phyloP scores from a whole-genome alignment of 106 monocot species.

The Dendrobium nobile region DNA sequence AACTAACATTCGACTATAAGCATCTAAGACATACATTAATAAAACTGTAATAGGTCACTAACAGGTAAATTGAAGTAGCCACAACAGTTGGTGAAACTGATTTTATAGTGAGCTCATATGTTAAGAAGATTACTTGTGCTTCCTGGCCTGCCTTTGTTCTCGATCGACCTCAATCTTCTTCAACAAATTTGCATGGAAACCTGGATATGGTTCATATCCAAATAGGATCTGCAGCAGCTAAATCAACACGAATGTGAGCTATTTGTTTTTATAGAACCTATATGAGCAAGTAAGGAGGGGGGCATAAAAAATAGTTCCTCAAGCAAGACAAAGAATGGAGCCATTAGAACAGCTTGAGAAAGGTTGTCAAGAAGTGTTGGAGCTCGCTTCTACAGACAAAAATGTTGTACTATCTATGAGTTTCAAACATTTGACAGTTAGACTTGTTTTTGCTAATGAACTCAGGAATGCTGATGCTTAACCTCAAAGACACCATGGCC shows the following conservation, averaged over 20 bases:
- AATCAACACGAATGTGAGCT: background rate
- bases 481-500: slow-evolving; percentile 81
- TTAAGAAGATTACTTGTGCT: slow-evolving; percentile 30
- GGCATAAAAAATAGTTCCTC: slow-evolving; percentile 24
- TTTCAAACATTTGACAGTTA: too few species aligned
- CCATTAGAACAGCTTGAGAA: slow-evolving; percentile 35
- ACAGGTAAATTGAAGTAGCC: background rate
- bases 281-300: background rate
- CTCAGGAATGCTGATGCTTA: background rate
- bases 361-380: slow-evolving; percentile 51
- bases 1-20: background rate
- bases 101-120: background rate
- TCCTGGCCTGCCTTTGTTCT: slow-evolving; percentile 33
- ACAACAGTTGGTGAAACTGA: background rate
- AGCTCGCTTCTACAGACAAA: slow-evolving; percentile 32
- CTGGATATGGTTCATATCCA: slow-evolving; percentile 60
- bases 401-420: background rate
- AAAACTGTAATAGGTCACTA: background rate
- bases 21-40: background rate
- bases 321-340: slow-evolving; percentile 45
- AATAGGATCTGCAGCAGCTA: slow-evolving; percentile 37
- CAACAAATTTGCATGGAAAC: slow-evolving; percentile 37
- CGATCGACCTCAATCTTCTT: slow-evolving; percentile 38
- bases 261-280: background rate
- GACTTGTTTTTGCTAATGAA: background rate